Evolutionary conservation across 345 rosid species (phyloP).

Genomic region (Eucalyptus sideroxylon): DNA sequence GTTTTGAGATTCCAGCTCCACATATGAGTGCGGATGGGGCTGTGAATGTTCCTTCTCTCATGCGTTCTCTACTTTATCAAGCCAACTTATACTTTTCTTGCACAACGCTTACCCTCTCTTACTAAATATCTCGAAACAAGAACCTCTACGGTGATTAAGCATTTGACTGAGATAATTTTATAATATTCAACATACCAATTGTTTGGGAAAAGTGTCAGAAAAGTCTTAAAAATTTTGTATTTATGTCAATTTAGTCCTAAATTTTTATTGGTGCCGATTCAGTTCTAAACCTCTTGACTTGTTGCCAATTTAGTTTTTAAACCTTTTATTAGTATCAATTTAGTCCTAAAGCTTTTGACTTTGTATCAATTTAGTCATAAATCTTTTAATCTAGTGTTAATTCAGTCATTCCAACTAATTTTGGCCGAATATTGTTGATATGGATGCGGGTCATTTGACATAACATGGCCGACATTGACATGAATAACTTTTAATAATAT

Average conservation of each 20-base stretch:
- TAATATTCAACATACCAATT: background rate
- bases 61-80: background rate
- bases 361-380: too few species aligned
- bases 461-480: too few species aligned
- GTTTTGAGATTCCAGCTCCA: background rate
- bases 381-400: too few species aligned
- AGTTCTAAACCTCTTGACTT: too few species aligned
- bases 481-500: too few species aligned
- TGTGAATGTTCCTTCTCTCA: background rate
- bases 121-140: background rate
- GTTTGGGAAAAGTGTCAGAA: background rate
- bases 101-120: background rate
- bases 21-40: background rate
- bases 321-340: too few species aligned
- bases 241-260: too few species aligned
- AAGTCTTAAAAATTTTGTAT: too few species aligned
- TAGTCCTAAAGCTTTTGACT: too few species aligned
- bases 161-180: background rate
- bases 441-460: fast-evolving
- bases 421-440: fast-evolving
- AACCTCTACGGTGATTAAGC: background rate
- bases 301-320: too few species aligned
- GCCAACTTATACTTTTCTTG: background rate
- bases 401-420: too few species aligned
- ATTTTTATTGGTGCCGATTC: too few species aligned